Conservation (phyloP, 164 flowering plant genomes). For the Sextonia rubra region DNA sequence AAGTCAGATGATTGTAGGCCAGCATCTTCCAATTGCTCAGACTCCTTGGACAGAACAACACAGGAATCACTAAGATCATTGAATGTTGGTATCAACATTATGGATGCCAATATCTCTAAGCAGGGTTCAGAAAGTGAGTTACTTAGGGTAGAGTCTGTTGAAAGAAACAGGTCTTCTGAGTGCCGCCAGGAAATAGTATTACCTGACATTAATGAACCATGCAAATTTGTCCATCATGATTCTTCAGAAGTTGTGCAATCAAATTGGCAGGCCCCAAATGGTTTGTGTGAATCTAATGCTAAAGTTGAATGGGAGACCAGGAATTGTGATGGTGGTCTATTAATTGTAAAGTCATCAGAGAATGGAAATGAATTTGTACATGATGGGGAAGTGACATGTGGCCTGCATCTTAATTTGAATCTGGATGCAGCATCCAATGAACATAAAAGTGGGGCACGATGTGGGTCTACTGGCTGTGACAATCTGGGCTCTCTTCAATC, state of each 20-base stretch:
- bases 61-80: background rate
- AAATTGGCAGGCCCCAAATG: constrained; percentile 13
- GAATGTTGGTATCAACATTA: constrained; percentile 9
- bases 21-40: background rate
- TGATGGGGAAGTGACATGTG: constrained; percentile 14
- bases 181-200: background rate
- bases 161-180: background rate
- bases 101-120: constrained; percentile 5
- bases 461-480: constrained; percentile 10
- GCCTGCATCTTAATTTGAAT: constrained; percentile 32
- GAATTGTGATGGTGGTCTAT: background rate
- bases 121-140: constrained; percentile 13
- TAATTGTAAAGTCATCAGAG: constrained; percentile 1
- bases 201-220: constrained; percentile 16
- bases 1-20: constrained; percentile 1
- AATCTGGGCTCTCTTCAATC: constrained; percentile 2
- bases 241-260: constrained; percentile 24
- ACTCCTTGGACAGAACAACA: background rate
- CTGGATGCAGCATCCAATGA: constrained; percentile 19
- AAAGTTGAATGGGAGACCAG: constrained; percentile 13
- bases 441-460: constrained; percentile 13
- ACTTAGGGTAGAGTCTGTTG: background rate
- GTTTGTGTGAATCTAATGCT: constrained; percentile 9
- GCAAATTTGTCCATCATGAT: constrained; percentile 17
- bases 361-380: background rate